phyloP scores from a whole-genome alignment of 2,329 filamentous ascomycete species.

The Talaromyces verruculosus region DNA sequence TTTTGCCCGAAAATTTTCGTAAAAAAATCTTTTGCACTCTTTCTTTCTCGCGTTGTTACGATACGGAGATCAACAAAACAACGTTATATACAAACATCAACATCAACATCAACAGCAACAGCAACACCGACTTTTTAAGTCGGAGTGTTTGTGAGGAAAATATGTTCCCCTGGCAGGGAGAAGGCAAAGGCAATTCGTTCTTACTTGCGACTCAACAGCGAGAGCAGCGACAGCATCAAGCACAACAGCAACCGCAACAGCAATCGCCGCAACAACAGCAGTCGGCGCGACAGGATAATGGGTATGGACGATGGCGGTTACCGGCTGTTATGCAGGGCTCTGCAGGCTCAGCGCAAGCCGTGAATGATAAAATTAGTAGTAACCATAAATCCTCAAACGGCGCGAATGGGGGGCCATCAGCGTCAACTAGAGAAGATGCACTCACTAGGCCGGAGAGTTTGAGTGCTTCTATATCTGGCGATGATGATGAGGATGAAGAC shows the following conservation, averaged over 20 bases:
- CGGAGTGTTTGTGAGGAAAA: neutral
- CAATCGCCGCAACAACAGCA: conserved; percentile 22
- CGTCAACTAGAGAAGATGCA: neutral
- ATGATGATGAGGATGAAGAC: conserved; percentile 12
- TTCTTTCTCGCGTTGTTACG: neutral
- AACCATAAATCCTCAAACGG: neutral
- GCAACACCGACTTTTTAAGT: neutral
- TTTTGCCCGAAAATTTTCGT: conserved; percentile 1
- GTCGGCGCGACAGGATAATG: conserved; percentile 19
- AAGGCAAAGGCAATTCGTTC: conserved; percentile 12
- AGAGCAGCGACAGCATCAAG: conserved; percentile 23
- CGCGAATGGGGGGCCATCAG: neutral
- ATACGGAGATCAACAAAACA: conserved; percentile 2
- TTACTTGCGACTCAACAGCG: conserved; percentile 19
- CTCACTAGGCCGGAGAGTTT: neutral
- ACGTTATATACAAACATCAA: neutral
- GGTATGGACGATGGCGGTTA: conserved; percentile 15
- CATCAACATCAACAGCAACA: neutral
- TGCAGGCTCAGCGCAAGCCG: neutral
- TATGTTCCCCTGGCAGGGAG: conserved; percentile 24
- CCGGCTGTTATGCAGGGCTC: conserved; percentile 10
- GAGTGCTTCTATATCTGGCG: neutral
- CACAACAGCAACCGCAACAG: conserved; percentile 4
- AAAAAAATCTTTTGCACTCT: neutral
- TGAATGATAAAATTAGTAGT: conserved; percentile 3